Percentiles rank a stretch among this genome's conserved stretches.
These are phyloP conservation scores for Sclerotinia borealis DNA, from an alignment of 2,329 filamentous ascomycete species.

Conservation along the genomic window DNA sequence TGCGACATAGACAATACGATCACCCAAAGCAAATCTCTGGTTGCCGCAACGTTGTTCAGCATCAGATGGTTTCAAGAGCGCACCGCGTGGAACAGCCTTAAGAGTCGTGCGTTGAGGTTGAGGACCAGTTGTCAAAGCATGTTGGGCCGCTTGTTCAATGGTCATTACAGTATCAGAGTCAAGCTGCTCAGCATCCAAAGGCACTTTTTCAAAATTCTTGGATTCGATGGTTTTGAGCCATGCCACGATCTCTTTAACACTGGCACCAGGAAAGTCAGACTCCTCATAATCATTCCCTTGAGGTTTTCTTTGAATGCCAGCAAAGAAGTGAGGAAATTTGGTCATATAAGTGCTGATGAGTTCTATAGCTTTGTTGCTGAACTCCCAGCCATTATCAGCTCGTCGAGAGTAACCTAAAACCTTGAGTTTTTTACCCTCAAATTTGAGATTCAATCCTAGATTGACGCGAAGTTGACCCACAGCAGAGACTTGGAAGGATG, in stretches of 20 bases:
- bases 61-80: constrained; percentile 86
- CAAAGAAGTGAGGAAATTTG: constrained; percentile 92
- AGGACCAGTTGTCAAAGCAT: constrained; percentile 45
- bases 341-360: constrained; percentile 86
- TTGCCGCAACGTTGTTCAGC: constrained; percentile 87
- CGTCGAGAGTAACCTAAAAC: constrained; percentile 93
- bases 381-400: constrained; percentile 85
- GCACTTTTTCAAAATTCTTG: constrained; percentile 91
- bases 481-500: constrained; percentile 80
- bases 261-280: constrained; percentile 74
- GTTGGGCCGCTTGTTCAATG: constrained; percentile 72
- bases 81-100: constrained; percentile 75
- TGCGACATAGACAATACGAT: constrained; percentile 88
- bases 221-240: constrained; percentile 92
- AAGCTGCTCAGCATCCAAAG: constrained; percentile 90
- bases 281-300: constrained; percentile 79
- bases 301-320: constrained; percentile 77
- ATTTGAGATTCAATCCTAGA: constrained; percentile 91
- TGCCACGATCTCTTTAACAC: constrained; percentile 86
- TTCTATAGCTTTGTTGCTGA: constrained; percentile 75
- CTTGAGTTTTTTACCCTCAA: constrained; percentile 91
- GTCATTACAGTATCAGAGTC: constrained; percentile 82
- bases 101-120: constrained; percentile 61
- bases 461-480: constrained; percentile 75
- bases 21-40: constrained; percentile 77